Percentiles rank a stretch among this genome's conserved stretches.
These are phyloP conservation scores for Phytophthora hibernalis DNA, from an alignment of 352 stramenopile genomes.

Conservation along the genomic window DNA sequence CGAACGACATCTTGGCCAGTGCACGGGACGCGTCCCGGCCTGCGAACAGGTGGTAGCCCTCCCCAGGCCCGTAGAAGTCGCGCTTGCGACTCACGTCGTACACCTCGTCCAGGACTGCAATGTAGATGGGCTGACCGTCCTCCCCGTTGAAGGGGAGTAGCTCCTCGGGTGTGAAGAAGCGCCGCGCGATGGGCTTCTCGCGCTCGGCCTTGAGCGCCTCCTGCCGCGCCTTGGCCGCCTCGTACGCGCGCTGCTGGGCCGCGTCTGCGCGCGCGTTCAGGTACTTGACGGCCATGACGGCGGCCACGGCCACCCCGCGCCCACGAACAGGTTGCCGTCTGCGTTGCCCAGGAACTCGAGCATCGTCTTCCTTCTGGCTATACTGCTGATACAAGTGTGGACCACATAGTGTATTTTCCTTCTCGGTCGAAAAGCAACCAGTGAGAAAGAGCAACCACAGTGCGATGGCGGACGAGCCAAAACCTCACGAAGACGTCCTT, in stretches of 20 bases:
- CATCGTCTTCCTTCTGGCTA: too few relatives aligned
- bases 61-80: constrained; percentile 97
- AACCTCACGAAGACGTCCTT: too few relatives aligned
- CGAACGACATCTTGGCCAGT: constrained; percentile 97
- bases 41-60: constrained; percentile 96
- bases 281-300: constrained; percentile 62
- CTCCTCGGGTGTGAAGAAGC: constrained; percentile 94
- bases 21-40: constrained; percentile 94
- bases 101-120: constrained; percentile 94
- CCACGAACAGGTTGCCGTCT: constrained; percentile 65
- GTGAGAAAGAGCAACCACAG: too few relatives aligned
- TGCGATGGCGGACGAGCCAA: too few relatives aligned
- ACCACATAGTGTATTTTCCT: too few relatives aligned
- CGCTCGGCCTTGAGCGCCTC: constrained; percentile 70
- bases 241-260: constrained; percentile 68
- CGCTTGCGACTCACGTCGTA: constrained; percentile 96
- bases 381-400: too few relatives aligned
- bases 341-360: too few relatives aligned
- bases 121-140: constrained; percentile 94
- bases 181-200: constrained; percentile 66
- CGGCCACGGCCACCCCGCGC: constrained; percentile 57
- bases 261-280: constrained; percentile 72
- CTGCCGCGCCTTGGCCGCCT: constrained; percentile 67
- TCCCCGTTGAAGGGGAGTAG: constrained; percentile 93
- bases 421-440: too few relatives aligned